Evolutionary conservation across 177 flowering plant genomes (phyloP), one percentile per base, ranked within the genome.

Genomic region (Vitis hybrid): DNA sequence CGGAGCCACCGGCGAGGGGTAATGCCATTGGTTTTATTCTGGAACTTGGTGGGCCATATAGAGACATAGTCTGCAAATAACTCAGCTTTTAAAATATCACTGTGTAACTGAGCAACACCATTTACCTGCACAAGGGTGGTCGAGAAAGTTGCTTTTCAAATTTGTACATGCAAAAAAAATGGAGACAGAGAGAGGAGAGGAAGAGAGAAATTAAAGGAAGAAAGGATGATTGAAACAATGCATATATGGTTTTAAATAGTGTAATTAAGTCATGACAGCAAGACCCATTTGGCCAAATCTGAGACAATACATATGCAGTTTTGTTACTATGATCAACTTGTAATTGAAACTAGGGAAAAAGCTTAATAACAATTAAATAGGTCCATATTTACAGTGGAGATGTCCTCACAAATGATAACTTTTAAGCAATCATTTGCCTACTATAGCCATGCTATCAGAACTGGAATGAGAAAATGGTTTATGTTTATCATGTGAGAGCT

Each of bases 1-100:
- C 82, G 83, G 68, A 95, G 92, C 99, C 99, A 95, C 24, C 99
- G 80, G 40, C 98, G 97, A 72, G 97, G 99, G 65, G 99, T 95
- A 64, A 95, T 90, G 66, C 99, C 99, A 78, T 95, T 95, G 54
- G 99, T 95, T 72, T 95, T 95, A 75, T 95, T 95, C 79, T 95
- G 98, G 69, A 95, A 91, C 80, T 93, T 93, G 72, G 78, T 80
- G 11, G 99, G 99, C 99, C 99, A 95, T 75, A 95, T 56, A 54
- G 97, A 90, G 69, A 91, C 98, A 74, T 89, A 95, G 68, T 95
- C 97, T 52, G 87, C 90, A 83, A 95, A 93, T 68, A 95, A 79
- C 79, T 95, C 98, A 6, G 89, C 27, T 75, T 83, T 95, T 56
- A 95, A 81, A 65, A 95, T 93, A 80, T 93, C 98, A 80, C 97